phyloP scores from a whole-genome alignment of 179 eudicot genomes.

The Beta corolliflora region DNA sequence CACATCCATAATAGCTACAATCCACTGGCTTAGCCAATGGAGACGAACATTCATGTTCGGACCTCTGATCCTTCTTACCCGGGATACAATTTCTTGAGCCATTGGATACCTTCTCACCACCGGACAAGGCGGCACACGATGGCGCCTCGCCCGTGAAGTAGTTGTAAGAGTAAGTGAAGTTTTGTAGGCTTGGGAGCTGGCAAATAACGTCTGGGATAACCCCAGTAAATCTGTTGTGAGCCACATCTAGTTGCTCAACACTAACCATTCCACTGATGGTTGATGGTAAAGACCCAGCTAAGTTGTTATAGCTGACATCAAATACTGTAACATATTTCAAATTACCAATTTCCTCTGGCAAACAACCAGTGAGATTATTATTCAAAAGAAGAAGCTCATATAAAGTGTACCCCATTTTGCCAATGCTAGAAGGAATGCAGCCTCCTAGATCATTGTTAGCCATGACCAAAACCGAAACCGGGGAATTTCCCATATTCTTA shows the following conservation, averaged over 20 bases:
- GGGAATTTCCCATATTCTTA: constrained; percentile 39
- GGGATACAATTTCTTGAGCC: constrained; percentile 33
- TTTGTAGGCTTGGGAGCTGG: constrained; percentile 26
- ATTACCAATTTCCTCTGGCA: constrained; percentile 37
- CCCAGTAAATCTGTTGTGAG: constrained; percentile 39
- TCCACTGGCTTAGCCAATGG: constrained; percentile 35
- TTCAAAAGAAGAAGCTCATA: constrained; percentile 36
- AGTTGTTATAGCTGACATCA: constrained; percentile 41
- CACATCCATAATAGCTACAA: constrained; percentile 34
- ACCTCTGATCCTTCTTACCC: constrained; percentile 23
- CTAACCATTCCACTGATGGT: constrained; percentile 32
- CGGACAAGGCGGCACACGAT: constrained; percentile 24
- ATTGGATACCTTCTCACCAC: constrained; percentile 1
- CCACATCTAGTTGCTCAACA: constrained; percentile 41
- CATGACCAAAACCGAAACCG: constrained; percentile 49
- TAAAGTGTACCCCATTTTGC: constrained; percentile 37
- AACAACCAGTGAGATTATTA: constrained; percentile 42
- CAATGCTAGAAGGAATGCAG: constrained; percentile 45
- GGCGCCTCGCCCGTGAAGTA: constrained; percentile 37
- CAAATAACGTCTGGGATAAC: constrained; percentile 34
- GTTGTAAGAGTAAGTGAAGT: constrained; percentile 45
- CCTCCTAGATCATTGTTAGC: constrained; percentile 46
- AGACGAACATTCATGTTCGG: constrained; percentile 27
- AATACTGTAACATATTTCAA: constrained; percentile 38
- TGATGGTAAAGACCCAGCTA: constrained; percentile 30